Evolutionary conservation across 1,284 basidiomycete genomes (phyloP).

Genomic region (Puccinia novopanici): DNA sequence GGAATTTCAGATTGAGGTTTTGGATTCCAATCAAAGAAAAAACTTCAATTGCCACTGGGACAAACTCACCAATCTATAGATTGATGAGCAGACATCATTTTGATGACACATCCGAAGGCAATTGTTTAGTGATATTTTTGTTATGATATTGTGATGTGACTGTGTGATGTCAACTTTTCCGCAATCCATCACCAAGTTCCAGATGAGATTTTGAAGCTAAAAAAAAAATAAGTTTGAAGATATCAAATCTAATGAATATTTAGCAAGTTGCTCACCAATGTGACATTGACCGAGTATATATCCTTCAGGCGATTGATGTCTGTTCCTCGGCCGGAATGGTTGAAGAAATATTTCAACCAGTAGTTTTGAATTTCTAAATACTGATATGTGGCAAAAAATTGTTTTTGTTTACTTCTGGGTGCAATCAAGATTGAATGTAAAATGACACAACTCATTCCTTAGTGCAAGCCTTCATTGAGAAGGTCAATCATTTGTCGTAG

Average conservation of each 20-base stretch:
- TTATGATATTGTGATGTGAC: conserved; percentile 5
- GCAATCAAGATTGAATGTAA: background rate
- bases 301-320: conserved; percentile 24
- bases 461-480: background rate
- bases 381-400: background rate
- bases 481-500: conserved; percentile 10
- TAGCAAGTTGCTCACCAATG: background rate
- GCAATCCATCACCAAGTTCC: too few species aligned
- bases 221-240: too few species aligned
- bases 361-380: background rate
- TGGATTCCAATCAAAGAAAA: background rate
- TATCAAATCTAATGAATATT: background rate
- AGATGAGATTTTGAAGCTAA: conserved; percentile 5
- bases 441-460: background rate
- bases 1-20: background rate
- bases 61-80: background rate
- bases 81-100: background rate
- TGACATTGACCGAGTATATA: conserved; percentile 4
- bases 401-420: background rate
- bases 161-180: too few species aligned
- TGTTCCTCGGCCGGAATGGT: background rate
- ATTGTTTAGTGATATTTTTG: background rate
- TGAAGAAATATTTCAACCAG: too few species aligned
- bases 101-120: background rate
- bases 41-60: background rate